Evolutionary conservation across 208 protist genomes (phyloP).

Genomic region (Lotmaria passim): DNA sequence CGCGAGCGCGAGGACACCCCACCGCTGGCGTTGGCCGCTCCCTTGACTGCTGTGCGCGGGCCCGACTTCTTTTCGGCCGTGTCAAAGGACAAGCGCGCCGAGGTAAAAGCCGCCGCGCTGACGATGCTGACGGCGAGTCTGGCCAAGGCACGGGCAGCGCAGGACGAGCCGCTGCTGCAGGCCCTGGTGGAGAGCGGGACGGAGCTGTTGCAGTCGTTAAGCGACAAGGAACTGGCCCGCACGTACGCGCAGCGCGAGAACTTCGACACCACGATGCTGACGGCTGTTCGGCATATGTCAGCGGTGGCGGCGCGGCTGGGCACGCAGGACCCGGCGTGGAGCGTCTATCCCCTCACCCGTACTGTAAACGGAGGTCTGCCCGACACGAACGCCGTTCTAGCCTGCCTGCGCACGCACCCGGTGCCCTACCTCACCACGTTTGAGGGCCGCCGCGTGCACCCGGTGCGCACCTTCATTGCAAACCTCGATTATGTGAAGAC

Average conservation of each 20-base stretch:
- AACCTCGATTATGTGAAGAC: slow-evolving; percentile 51
- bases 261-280: slow-evolving; percentile 51
- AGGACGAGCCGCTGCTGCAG: slow-evolving; percentile 33
- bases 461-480: slow-evolving; percentile 69
- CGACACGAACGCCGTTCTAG: slow-evolving; percentile 24
- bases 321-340: slow-evolving; percentile 23
- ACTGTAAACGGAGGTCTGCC: slow-evolving; percentile 22
- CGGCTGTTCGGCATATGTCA: slow-evolving; percentile 37
- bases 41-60: slow-evolving; percentile 38
- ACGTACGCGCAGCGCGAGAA: slow-evolving; percentile 41
- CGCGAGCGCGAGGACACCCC: slow-evolving; percentile 39
- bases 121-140: slow-evolving; percentile 47
- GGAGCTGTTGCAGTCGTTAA: slow-evolving; percentile 63
- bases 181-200: slow-evolving; percentile 72
- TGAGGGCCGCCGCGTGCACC: slow-evolving; percentile 46
- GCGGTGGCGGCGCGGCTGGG: slow-evolving; percentile 52
- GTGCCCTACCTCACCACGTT: slow-evolving; percentile 31
- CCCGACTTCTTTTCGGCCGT: slow-evolving; percentile 84
- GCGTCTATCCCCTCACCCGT: slow-evolving; percentile 18
- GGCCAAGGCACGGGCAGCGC: slow-evolving; percentile 18
- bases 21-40: slow-evolving; percentile 17
- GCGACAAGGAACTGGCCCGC: slow-evolving; percentile 49
- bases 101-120: slow-evolving; percentile 47
- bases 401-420: slow-evolving; percentile 16
- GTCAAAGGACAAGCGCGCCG: slow-evolving; percentile 42